These are phyloP conservation scores for Penicillium daleae DNA, from an alignment of 495 filamentous ascomycete genomes.

Conservation along the genomic window DNA sequence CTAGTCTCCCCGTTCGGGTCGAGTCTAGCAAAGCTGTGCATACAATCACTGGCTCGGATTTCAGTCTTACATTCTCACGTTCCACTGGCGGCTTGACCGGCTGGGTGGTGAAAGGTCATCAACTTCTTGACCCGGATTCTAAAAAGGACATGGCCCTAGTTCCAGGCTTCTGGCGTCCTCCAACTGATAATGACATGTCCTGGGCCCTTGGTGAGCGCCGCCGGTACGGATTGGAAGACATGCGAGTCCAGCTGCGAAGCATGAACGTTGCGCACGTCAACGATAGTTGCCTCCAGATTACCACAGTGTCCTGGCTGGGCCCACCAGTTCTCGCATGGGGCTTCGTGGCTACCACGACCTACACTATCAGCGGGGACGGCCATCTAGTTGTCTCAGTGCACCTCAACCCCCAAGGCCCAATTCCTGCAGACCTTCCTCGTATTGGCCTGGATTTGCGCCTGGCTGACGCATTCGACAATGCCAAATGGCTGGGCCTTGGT, in stretches of 20 bases:
- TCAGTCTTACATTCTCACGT: not conserved
- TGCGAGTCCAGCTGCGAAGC: not conserved
- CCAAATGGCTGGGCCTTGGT: slow-evolving; percentile 61
- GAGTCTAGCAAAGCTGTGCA: not conserved
- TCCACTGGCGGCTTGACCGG: not conserved
- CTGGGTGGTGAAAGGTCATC: not conserved
- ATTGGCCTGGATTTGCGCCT: slow-evolving; percentile 24
- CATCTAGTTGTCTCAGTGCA: not conserved
- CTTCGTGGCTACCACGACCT: slow-evolving; percentile 49
- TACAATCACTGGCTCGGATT: not conserved
- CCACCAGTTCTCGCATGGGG: slow-evolving; percentile 63
- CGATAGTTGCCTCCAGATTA: not conserved
- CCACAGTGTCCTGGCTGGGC: slow-evolving; percentile 47
- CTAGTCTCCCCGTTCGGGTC: not conserved
- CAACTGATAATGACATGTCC: slow-evolving; percentile 68
- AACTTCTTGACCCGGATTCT: not conserved
- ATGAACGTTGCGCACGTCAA: not conserved
- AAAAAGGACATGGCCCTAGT: slow-evolving; percentile 23
- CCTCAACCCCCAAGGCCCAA: not conserved
- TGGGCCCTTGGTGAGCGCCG: slow-evolving; percentile 30
- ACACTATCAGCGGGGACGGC: slow-evolving; percentile 49
- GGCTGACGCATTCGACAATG: slow-evolving; percentile 38
- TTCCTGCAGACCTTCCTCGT: not conserved
- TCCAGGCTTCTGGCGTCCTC: slow-evolving; percentile 49
- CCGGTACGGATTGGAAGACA: not conserved